These are phyloP conservation scores for Phytophthora podocarpi DNA, from an alignment of 352 stramenopile genomes.

Conservation along the genomic window DNA sequence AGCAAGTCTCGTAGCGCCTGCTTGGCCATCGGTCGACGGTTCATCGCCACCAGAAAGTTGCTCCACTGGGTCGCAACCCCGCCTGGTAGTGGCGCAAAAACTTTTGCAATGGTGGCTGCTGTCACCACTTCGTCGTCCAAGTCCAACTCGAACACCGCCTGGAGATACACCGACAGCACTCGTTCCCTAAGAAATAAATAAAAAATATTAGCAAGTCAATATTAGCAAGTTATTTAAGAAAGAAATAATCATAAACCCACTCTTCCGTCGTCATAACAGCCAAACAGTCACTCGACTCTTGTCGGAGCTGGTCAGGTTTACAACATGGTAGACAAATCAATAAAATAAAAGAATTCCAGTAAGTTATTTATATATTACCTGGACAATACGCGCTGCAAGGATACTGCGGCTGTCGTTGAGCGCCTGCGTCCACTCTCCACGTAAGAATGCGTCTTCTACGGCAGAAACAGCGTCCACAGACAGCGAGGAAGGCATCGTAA, in stretches of 20 bases:
- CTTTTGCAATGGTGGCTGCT: slow-evolving; percentile 39
- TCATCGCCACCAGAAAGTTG: slow-evolving; percentile 73
- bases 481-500: slow-evolving; percentile 8
- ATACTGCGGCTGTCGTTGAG: slow-evolving; percentile 53
- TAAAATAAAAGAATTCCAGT: not conserved
- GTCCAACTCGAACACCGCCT: slow-evolving; percentile 67
- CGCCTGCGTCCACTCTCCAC: slow-evolving; percentile 60
- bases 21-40: slow-evolving; percentile 35
- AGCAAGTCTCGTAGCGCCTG: slow-evolving; percentile 38
- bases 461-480: slow-evolving; percentile 28
- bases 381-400: slow-evolving; percentile 36
- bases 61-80: slow-evolving; percentile 55
- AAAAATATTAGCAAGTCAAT: not conserved
- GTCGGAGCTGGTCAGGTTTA: slow-evolving; percentile 16
- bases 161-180: slow-evolving; percentile 68
- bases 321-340: too few species aligned
- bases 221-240: not conserved
- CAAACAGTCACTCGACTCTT: slow-evolving; percentile 4
- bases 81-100: slow-evolving; percentile 51
- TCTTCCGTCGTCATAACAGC: slow-evolving; percentile 28
- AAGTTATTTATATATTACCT: slow-evolving; percentile 33
- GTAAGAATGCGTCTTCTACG: slow-evolving; percentile 63
- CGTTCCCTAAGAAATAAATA: slow-evolving; percentile 43
- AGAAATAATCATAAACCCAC: slow-evolving; percentile 7
- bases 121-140: slow-evolving; percentile 62